Evolutionary conservation across 1,284 basidiomycete species (phyloP).

Genomic region (Cryptococcus sp.): DNA sequence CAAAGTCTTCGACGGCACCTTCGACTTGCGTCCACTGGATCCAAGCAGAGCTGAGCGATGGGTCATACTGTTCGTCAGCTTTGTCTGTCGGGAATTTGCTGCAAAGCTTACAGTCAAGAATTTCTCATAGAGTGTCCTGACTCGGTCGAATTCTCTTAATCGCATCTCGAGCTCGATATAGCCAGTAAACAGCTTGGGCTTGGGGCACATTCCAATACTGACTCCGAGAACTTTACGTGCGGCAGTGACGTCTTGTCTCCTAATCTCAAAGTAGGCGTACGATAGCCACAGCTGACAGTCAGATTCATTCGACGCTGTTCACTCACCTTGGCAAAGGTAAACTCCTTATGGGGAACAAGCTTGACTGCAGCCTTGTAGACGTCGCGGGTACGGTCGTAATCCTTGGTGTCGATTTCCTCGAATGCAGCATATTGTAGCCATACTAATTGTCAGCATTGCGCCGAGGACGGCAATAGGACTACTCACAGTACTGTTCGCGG

Average conservation of each 20-base stretch:
- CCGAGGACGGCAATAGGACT: neutral
- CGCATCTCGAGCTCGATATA: conserved; percentile 84
- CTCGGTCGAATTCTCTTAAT: conserved; percentile 83
- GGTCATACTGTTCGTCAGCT: conserved; percentile 62
- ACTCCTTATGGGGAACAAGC: conserved; percentile 89
- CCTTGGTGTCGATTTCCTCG: conserved; percentile 93
- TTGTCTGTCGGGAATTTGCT: neutral
- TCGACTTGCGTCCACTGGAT: conserved; percentile 97
- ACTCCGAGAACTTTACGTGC: conserved; percentile 88
- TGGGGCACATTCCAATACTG: conserved; percentile 92
- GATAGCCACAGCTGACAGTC: conserved; percentile 64
- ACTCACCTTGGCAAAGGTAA: conserved; percentile 84
- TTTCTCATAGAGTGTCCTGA: conserved; percentile 87
- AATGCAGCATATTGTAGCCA: conserved; percentile 97
- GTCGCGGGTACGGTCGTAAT: conserved; percentile 76
- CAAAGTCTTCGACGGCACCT: conserved; percentile 82
- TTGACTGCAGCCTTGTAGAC: conserved; percentile 87
- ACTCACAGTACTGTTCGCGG: conserved; percentile 26
- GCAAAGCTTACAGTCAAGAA: conserved; percentile 68
- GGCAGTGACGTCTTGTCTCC: conserved; percentile 72
- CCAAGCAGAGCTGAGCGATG: conserved; percentile 88
- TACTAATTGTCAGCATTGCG: conserved; percentile 43
- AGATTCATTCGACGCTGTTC: neutral
- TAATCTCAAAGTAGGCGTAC: conserved; percentile 88
- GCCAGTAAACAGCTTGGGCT: conserved; percentile 86